Evolutionary conservation across 192 early-diverging fungal species (phyloP).

Genomic region (Backusella morwellensis): DNA sequence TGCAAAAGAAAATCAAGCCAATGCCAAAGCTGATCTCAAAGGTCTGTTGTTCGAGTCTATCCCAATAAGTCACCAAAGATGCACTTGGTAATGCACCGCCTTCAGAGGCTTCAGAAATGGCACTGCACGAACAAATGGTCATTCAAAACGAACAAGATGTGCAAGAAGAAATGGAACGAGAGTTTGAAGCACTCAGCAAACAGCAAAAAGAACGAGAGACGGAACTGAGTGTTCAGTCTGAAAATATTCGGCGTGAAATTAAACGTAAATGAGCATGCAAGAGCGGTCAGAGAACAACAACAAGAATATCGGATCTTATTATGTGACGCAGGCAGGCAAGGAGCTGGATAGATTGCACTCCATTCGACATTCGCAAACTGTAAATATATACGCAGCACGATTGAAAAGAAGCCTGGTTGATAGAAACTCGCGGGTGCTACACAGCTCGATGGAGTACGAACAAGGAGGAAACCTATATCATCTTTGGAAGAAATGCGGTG

Average conservation of each 20-base stretch:
- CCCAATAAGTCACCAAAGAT: conserved; percentile 61
- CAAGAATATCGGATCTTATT: conserved; percentile 40
- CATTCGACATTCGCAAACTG: conserved; percentile 57
- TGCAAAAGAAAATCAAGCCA: conserved; percentile 41
- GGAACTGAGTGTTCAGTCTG: conserved; percentile 29
- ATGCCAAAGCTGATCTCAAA: conserved; percentile 47
- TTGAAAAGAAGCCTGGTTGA: conserved; percentile 35
- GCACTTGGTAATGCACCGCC: conserved; percentile 48
- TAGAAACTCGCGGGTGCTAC: conserved; percentile 20
- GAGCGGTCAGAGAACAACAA: conserved; percentile 10
- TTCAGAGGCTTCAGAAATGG: conserved; percentile 46
- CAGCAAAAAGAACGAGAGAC: conserved; percentile 42
- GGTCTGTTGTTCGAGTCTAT: conserved; percentile 64
- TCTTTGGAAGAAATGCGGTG: conserved; percentile 62
- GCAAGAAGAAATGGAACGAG: conserved; percentile 47
- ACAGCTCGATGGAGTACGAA: conserved; percentile 52
- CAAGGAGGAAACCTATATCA: conserved; percentile 53
- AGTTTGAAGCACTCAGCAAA: conserved; percentile 25
- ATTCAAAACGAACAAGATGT: conserved; percentile 34
- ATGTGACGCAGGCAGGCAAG: background rate
- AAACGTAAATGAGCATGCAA: background rate
- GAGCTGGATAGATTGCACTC: conserved; percentile 55
- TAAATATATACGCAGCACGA: conserved; percentile 54
- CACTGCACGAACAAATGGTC: conserved; percentile 42
- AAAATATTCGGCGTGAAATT: conserved; percentile 27